A percentile compares a stretch with the other conserved stretches of the same genome.
phyloP scores from a whole-genome alignment of 768 basidiomycete species.

The Russula sp. region DNA sequence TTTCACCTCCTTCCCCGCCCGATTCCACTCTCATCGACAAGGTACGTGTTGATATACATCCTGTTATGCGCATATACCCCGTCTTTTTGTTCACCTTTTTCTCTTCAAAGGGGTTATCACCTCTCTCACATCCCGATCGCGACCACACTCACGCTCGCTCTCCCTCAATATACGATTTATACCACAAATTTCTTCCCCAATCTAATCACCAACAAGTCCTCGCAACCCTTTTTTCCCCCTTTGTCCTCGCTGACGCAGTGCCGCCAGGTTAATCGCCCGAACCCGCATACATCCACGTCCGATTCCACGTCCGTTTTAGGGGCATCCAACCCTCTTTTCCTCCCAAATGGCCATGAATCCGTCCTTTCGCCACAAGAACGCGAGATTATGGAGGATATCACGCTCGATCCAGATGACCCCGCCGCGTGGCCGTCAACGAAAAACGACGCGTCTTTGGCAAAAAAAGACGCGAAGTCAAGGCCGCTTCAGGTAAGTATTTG shows the following conservation, averaged over 20 bases:
- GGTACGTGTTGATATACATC: not conserved
- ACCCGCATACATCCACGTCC: not conserved
- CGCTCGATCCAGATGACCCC: constrained; percentile 12
- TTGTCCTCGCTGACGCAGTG: not conserved
- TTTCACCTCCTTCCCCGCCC: not conserved
- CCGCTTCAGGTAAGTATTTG: not conserved
- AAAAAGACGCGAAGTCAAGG: not conserved
- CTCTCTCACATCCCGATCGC: not conserved
- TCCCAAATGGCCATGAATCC: not conserved
- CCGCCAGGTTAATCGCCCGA: not conserved
- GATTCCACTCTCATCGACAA: not conserved
- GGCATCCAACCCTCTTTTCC: not conserved
- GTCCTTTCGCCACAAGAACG: constrained; percentile 18
- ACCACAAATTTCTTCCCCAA: not conserved
- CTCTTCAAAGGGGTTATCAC: not conserved
- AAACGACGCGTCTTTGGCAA: constrained; percentile 3
- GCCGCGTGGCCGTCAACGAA: not conserved
- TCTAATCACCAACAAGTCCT: not conserved
- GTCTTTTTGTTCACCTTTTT: not conserved
- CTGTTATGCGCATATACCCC: not conserved
- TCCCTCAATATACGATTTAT: not conserved
- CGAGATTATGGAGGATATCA: constrained; percentile 22
- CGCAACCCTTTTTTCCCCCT: not conserved
- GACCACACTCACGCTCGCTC: not conserved
- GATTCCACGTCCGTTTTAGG: not conserved